Base-by-base conservation (phyloP, 176 grass and related monocot genomes). In the Chrysopogon serrulatus region DNA sequence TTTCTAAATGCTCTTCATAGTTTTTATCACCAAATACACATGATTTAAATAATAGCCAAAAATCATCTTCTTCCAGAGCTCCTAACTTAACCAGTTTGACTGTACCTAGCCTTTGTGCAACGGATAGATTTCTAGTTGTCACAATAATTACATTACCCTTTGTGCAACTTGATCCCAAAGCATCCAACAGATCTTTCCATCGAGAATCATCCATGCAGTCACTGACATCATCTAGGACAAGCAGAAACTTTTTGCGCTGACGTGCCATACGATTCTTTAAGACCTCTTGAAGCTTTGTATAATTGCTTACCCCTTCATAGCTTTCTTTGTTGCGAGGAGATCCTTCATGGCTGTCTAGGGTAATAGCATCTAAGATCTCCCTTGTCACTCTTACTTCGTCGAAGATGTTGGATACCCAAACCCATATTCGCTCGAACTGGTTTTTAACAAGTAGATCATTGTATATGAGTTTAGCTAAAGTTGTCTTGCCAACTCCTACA, bases 51-150 rank as follows among this genome's bases (percentile, higher is more conserved):
- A 77, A 28, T 13, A 27, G 4, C 72, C 73, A 85, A 31, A 71
- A 77, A 11, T 85, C 62, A 28, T 77, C n/a, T 10, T 39, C 14
- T 43, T 9, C 34, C 31, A 85, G 15, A 81, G 35, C 26, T 80
- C 4, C 32, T 74, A 88, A 54, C 2, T 68, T 54, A 13, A 87
- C 9, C 1, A 35, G 49, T 18, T 63, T 9, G 0, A 70, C 40
- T 23, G 84, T 84, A 4, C 79, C 74, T 9, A 76, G 40, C 71
- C 1, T 40, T 65, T 76, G 2, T 54, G 81, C 89, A 34, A 82
- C 17, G 31, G 68, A 71, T 0, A 62, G n/a, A 0, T 37, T 51
- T 56, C 82, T 76, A 76, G 21, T 37, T 19, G 85, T 76, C 5
- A 76, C 37, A 60, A 87, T 0, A 36, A 87, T 47, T 1, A 82